phyloP scores from a whole-genome alignment of 2,329 filamentous ascomycete genomes.

The Myriosclerotinia duriaeana region DNA sequence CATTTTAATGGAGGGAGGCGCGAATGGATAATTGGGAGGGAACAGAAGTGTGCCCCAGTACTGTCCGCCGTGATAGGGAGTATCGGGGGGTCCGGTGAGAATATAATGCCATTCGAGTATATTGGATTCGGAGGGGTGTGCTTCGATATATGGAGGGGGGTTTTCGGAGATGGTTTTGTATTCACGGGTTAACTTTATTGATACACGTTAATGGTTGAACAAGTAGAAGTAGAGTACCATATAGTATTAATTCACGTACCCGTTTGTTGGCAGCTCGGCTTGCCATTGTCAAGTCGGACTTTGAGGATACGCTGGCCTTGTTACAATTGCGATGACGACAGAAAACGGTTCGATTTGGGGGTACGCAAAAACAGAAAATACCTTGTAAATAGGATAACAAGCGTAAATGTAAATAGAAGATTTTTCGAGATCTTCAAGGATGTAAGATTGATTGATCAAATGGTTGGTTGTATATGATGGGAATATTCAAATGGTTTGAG shows the following conservation, averaged over 20 bases:
- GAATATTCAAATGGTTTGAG: conserved; percentile 19
- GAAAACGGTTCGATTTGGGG: neutral
- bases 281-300: conserved; percentile 54
- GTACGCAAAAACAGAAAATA: neutral
- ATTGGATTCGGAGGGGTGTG: conserved; percentile 86
- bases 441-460: neutral
- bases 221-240: neutral
- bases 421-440: neutral
- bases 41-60: conserved; percentile 98
- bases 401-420: neutral
- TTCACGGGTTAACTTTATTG: conserved; percentile 57
- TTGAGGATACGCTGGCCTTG: conserved; percentile 18
- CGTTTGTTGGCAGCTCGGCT: conserved; percentile 72
- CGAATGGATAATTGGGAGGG: conserved; percentile 94
- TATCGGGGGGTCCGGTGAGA: conserved; percentile 89
- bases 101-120: conserved; percentile 97
- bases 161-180: conserved; percentile 67
- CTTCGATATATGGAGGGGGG: conserved; percentile 83
- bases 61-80: conserved; percentile 90
- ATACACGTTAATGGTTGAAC: neutral
- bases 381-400: neutral
- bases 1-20: conserved; percentile 96
- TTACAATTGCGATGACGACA: neutral
- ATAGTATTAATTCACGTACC: conserved; percentile 44
- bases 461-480: neutral